Percentiles rank a stretch among this genome's conserved stretches.
Evolutionary conservation across 768 basidiomycete species (phyloP).

Genomic region (Termitomyces sp.): DNA sequence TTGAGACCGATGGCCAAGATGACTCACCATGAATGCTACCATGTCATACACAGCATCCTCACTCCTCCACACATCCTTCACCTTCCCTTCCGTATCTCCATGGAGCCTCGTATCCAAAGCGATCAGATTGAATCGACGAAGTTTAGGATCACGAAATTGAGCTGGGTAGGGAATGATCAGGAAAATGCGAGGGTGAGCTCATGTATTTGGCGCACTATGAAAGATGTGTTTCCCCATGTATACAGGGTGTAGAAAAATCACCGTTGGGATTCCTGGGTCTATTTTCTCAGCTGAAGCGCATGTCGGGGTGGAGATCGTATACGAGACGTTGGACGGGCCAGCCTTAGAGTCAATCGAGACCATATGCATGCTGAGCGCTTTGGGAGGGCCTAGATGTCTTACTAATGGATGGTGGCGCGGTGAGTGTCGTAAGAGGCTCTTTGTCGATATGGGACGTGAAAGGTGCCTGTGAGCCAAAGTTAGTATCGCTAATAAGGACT

Average conservation of each 20-base stretch:
- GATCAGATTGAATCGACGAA: constrained; percentile 36
- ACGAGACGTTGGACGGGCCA: constrained; percentile 28
- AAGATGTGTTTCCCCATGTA: constrained; percentile 29
- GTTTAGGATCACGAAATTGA: constrained; percentile 14
- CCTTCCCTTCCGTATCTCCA: constrained; percentile 26
- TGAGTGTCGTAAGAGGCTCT: too few relatives aligned
- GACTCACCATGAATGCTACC: constrained; percentile 31
- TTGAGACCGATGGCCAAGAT: too few relatives aligned
- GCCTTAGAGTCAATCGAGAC: constrained; percentile 23
- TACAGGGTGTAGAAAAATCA: constrained; percentile 33
- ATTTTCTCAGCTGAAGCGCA: constrained; percentile 23
- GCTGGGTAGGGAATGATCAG: not conserved
- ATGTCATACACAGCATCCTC: constrained; percentile 31
- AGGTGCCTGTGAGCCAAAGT: too few relatives aligned
- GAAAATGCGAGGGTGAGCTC: not conserved
- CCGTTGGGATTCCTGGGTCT: constrained; percentile 26
- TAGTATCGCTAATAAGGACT: too few relatives aligned
- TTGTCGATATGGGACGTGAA: too few relatives aligned
- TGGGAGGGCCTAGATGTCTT: too few relatives aligned
- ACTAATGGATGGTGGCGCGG: too few relatives aligned
- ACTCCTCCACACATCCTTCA: constrained; percentile 21
- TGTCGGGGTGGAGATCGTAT: constrained; percentile 33
- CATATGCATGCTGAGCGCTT: constrained; percentile 30
- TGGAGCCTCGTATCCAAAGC: constrained; percentile 29
- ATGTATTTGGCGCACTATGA: constrained; percentile 20